These are phyloP conservation scores for Trichoderma sp. DNA, from an alignment of 2,329 filamentous ascomycete genomes.

Conservation along the genomic window DNA sequence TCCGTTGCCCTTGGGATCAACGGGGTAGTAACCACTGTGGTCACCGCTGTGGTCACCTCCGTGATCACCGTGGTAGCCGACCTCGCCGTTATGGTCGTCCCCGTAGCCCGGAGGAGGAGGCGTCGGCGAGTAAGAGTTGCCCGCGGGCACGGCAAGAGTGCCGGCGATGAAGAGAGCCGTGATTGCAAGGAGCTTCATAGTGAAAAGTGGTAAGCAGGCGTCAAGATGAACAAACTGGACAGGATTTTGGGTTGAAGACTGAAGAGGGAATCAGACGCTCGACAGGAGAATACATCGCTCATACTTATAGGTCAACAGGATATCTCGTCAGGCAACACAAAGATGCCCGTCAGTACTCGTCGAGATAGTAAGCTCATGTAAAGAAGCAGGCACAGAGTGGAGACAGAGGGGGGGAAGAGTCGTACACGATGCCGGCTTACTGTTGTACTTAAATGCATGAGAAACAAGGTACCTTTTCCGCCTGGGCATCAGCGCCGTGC, in stretches of 20 bases:
- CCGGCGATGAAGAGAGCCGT: conserved; percentile 12
- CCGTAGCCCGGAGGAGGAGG: not conserved
- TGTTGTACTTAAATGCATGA: not conserved
- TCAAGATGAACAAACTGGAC: not conserved
- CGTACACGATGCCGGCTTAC: not conserved
- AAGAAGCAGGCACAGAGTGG: not conserved
- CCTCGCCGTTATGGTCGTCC: not conserved
- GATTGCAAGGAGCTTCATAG: conserved; percentile 19
- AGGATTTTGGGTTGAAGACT: not conserved
- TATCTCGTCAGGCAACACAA: not conserved
- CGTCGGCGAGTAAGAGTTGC: not conserved
- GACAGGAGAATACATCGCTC: not conserved
- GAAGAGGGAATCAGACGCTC: not conserved
- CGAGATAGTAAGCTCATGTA: not conserved
- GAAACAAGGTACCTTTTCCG: not conserved
- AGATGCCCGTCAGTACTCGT: not conserved
- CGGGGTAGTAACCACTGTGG: not conserved
- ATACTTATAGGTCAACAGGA: not conserved
- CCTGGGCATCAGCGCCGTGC: not conserved
- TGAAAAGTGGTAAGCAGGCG: not conserved
- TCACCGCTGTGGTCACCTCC: not conserved
- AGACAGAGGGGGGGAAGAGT: not conserved
- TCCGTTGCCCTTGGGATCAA: too few relatives aligned
- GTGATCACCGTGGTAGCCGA: not conserved
- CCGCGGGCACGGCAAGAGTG: not conserved